phyloP scores from a whole-genome alignment of 306 rosid species.

The Rosa persica region DNA sequence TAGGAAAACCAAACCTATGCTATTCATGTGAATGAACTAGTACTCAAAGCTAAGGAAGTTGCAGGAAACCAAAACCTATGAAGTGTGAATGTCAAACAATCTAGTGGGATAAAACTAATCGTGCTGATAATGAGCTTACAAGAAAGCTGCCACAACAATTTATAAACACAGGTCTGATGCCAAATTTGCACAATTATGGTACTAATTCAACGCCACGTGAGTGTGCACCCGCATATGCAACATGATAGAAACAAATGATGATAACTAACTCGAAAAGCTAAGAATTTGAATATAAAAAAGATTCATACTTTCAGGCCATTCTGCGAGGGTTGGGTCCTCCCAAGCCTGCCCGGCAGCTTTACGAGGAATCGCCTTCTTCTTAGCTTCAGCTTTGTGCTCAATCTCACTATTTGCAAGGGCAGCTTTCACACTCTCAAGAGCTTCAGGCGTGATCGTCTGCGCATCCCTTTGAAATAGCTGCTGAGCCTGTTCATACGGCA shows the following conservation, averaged over 20 bases:
- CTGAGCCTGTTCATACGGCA: slow-evolving; percentile 60
- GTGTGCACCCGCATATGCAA: neutral
- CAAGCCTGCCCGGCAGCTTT: slow-evolving; percentile 94
- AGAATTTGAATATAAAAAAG: neutral
- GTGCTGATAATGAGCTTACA: neutral
- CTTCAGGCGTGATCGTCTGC: slow-evolving; percentile 84
- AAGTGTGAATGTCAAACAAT: neutral
- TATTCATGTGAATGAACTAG: neutral
- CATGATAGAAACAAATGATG: neutral
- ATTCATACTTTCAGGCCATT: slow-evolving; percentile 91
- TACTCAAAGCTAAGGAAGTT: neutral
- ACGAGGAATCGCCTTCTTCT: slow-evolving; percentile 92
- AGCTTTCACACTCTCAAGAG: slow-evolving; percentile 90
- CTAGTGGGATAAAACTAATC: neutral
- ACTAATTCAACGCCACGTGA: neutral
- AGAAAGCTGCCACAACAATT: neutral
- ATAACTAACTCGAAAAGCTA: neutral
- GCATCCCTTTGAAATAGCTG: slow-evolving; percentile 96
- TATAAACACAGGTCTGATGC: neutral
- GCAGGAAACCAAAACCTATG: neutral
- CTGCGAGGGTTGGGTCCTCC: slow-evolving; percentile 95
- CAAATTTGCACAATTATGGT: neutral
- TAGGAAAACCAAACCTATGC: neutral
- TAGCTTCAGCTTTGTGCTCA: slow-evolving; percentile 77
- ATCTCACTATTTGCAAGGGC: slow-evolving; percentile 88